A percentile compares a stretch with the other conserved stretches of the same genome.
Evolutionary conservation across 306 rosid species (phyloP).

Genomic region (Alnus rubra): DNA sequence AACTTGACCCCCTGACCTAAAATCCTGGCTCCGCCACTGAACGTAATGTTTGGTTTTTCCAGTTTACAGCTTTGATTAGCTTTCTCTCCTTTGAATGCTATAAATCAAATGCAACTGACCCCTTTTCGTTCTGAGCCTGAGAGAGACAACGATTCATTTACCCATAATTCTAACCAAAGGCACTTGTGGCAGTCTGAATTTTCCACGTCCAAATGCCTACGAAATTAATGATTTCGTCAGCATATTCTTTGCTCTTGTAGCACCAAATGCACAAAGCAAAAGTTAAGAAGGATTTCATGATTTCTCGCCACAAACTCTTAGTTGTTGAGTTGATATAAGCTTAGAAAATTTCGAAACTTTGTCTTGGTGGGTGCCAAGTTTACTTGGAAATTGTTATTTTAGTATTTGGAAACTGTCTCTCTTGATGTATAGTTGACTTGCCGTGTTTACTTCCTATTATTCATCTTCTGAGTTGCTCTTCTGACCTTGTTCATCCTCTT

Average conservation of each 20-base stretch:
- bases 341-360: background rate
- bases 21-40: too few relatives aligned
- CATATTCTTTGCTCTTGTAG: background rate
- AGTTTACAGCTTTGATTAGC: background rate
- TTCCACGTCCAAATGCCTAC: background rate
- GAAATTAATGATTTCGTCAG: background rate
- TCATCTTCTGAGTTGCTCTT: background rate
- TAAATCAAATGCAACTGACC: background rate
- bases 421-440: background rate
- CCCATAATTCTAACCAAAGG: background rate
- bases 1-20: too few relatives aligned
- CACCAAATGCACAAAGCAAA: background rate
- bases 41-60: background rate
- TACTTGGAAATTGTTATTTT: background rate
- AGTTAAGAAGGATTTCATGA: background rate
- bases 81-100: background rate
- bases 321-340: background rate
- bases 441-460: background rate
- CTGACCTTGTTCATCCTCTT: slow-evolving; percentile 16
- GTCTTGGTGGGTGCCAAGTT: background rate
- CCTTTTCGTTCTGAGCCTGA: too few relatives aligned
- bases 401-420: background rate
- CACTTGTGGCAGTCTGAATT: background rate
- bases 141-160: background rate
- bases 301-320: background rate